Percentiles rank a stretch among this genome's conserved stretches.
phyloP scores from a whole-genome alignment of 768 basidiomycete species.

The Daedaleopsis nitida region DNA sequence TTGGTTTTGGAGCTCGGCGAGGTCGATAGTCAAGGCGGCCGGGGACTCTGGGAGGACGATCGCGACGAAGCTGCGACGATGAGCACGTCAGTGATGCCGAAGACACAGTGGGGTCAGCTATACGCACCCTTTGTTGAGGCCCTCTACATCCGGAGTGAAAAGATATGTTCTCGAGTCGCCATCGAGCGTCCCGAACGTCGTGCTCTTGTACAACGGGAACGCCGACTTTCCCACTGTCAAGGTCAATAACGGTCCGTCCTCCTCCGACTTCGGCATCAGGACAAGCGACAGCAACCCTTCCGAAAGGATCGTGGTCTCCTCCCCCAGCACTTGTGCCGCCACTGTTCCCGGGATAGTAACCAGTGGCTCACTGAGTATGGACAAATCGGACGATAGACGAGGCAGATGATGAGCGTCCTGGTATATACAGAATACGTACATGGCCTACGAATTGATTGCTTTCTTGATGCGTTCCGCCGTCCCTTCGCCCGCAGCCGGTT shows the following conservation, averaged over 20 bases:
- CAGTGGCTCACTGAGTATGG: conserved; percentile 2
- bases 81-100: not conserved
- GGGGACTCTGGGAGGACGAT: conserved; percentile 20
- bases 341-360: conserved; percentile 19
- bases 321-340: conserved; percentile 25
- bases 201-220: conserved; percentile 24
- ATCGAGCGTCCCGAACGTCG: conserved; percentile 24
- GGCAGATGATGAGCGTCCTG: not conserved
- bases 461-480: conserved; percentile 18
- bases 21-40: not conserved
- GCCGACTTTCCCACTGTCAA: conserved; percentile 19
- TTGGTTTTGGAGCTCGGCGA: conserved; percentile 20
- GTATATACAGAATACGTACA: not conserved
- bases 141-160: conserved; percentile 23
- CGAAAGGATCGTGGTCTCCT: conserved; percentile 19
- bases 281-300: conserved; percentile 24
- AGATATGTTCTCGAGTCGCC: conserved; percentile 24
- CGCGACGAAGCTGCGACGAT: conserved; percentile 24
- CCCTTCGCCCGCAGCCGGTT: conserved; percentile 20
- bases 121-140: conserved; percentile 15
- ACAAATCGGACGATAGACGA: not conserved
- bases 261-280: conserved; percentile 4
- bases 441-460: conserved; percentile 6
- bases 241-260: conserved; percentile 15
- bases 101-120: not conserved